Evolutionary conservation across 2,329 filamentous ascomycete species (phyloP).

Genomic region (Monilinia aucupariae): DNA sequence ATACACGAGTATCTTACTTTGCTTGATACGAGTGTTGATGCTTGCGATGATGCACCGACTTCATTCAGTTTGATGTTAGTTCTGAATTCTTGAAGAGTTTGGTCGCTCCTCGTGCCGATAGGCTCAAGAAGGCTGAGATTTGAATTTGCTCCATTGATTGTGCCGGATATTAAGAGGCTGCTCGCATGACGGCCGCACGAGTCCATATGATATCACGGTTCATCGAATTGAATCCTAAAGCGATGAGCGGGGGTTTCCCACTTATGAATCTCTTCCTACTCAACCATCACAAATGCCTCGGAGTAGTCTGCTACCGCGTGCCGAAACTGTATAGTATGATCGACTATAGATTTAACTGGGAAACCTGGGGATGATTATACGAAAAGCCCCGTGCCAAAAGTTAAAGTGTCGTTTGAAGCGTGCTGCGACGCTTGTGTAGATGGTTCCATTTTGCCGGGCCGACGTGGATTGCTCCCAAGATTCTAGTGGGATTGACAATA

Average conservation of each 20-base stretch:
- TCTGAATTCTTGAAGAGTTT: background rate
- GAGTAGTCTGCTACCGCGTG: background rate
- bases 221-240: background rate
- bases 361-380: slow-evolving; percentile 1
- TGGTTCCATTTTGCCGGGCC: slow-evolving; percentile 5
- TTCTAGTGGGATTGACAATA: background rate
- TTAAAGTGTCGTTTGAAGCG: slow-evolving; percentile 2
- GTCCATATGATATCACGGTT: background rate
- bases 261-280: background rate
- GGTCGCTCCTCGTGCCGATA: background rate
- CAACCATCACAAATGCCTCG: background rate
- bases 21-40: background rate
- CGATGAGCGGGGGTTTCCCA: background rate
- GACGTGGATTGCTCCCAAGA: background rate
- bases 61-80: background rate
- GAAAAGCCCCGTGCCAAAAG: slow-evolving; percentile 8
- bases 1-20: background rate
- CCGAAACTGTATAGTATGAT: background rate
- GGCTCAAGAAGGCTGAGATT: background rate
- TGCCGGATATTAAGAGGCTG: background rate
- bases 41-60: background rate
- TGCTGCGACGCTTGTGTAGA: background rate
- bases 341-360: background rate
- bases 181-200: slow-evolving; percentile 1
- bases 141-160: background rate